phyloP scores from a whole-genome alignment of 2,329 filamentous ascomycete species.

The Neopestalotiopsis rosae region DNA sequence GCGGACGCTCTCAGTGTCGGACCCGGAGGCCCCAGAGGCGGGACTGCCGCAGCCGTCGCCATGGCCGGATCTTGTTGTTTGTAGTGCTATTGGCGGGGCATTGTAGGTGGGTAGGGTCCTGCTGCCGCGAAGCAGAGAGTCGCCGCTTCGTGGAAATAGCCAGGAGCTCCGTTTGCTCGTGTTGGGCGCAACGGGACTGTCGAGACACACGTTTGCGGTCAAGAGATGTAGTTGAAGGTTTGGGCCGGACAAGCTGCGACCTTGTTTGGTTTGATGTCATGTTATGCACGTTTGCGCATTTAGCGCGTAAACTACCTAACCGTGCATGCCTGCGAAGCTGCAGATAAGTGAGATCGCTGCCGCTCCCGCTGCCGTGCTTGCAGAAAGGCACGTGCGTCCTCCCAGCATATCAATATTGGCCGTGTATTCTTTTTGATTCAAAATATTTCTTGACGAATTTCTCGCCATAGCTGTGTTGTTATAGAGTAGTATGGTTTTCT shows the following conservation, averaged over 20 bases:
- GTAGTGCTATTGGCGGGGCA: conserved; percentile 4
- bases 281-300: conserved; percentile 4
- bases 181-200: not conserved
- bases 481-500: not conserved
- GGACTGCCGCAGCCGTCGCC: conserved; percentile 29
- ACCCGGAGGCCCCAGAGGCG: conserved; percentile 26
- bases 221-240: conserved; percentile 8
- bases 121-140: conserved; percentile 27
- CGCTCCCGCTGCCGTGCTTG: not conserved
- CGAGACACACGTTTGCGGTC: not conserved
- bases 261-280: conserved; percentile 1
- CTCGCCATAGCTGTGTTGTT: not conserved
- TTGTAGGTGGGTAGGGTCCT: not conserved
- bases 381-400: conserved; percentile 13
- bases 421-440: too few species aligned
- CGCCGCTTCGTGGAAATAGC: not conserved
- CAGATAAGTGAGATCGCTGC: not conserved
- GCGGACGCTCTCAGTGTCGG: conserved; percentile 30
- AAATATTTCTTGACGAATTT: not conserved
- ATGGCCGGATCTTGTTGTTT: conserved; percentile 27
- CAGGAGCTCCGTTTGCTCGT: not conserved
- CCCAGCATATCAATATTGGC: not conserved
- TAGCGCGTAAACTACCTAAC: conserved; percentile 5
- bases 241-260: conserved; percentile 8
- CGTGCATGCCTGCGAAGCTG: not conserved